Evolutionary conservation across 2,329 filamentous ascomycete species (phyloP).

Genomic region (Pseudocercospora musae): DNA sequence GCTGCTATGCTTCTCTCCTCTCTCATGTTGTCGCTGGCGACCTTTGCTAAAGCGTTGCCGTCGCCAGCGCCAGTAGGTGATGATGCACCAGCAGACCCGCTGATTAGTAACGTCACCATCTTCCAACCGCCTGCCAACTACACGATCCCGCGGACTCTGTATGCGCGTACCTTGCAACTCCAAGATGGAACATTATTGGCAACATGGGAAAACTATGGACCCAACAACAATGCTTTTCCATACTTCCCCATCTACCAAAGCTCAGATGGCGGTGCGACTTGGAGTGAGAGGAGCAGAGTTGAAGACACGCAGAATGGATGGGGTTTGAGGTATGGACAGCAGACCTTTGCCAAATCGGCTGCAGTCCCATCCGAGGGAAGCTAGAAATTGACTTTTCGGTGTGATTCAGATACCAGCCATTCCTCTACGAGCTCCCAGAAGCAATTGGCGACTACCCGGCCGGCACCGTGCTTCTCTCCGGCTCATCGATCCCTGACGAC

Average conservation of each 20-base stretch:
- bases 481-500: constrained; percentile 58
- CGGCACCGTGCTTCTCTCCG: constrained; percentile 62
- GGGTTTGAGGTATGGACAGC: constrained; percentile 47
- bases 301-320: constrained; percentile 62
- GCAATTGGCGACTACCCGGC: constrained; percentile 56
- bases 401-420: constrained; percentile 59
- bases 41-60: constrained; percentile 4
- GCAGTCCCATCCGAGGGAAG: neutral
- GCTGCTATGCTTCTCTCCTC: constrained; percentile 8
- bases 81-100: neutral
- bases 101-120: constrained; percentile 24
- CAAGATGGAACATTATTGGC: constrained; percentile 44
- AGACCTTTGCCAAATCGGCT: neutral
- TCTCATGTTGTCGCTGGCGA: constrained; percentile 4
- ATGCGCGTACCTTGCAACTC: constrained; percentile 49
- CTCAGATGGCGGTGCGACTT: constrained; percentile 50
- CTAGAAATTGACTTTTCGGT: neutral
- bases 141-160: constrained; percentile 44
- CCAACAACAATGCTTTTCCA: constrained; percentile 41
- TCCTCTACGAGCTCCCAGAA: constrained; percentile 61
- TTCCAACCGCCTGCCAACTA: constrained; percentile 29
- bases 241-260: constrained; percentile 49
- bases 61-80: neutral
- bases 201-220: constrained; percentile 55
- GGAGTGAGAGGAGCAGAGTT: constrained; percentile 62